Evolutionary conservation across 1,284 basidiomycete genomes (phyloP).

Genomic region (Chondrostereum purpureum): DNA sequence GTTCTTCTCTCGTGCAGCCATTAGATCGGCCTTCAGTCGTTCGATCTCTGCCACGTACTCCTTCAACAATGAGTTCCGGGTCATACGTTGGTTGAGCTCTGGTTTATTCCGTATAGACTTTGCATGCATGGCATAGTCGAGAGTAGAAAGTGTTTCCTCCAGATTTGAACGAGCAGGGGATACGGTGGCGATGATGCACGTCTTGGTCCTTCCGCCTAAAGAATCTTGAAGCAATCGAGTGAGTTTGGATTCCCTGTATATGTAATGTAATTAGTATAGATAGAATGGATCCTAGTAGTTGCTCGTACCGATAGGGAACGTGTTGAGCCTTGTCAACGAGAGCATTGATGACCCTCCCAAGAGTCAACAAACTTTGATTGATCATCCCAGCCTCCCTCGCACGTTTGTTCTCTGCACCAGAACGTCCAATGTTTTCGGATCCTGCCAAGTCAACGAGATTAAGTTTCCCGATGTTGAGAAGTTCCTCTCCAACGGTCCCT

Average conservation of each 20-base stretch:
- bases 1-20: constrained; percentile 90
- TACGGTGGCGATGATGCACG: constrained; percentile 95
- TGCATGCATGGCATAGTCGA: constrained; percentile 95
- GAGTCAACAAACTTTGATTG: constrained; percentile 93
- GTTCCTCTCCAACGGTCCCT: constrained; percentile 75
- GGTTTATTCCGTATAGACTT: constrained; percentile 96
- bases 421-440: constrained; percentile 95
- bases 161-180: constrained; percentile 89
- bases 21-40: constrained; percentile 84
- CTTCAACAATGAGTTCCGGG: constrained; percentile 86
- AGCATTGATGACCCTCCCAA: constrained; percentile 96
- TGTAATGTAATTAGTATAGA: no score
- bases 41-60: constrained; percentile 97
- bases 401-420: constrained; percentile 91
- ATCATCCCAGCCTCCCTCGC: constrained; percentile 99
- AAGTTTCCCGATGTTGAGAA: constrained; percentile 90
- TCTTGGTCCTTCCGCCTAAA: constrained; percentile 96
- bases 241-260: constrained; percentile 77
- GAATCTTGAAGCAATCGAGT: constrained; percentile 98
- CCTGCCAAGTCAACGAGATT: constrained; percentile 98
- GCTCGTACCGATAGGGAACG: constrained; percentile 87
- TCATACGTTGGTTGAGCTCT: constrained; percentile 93
- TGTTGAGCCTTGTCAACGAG: constrained; percentile 90
- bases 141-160: constrained; percentile 96
- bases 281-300: background rate